Evolutionary conservation across 225 moss, liverwort and hornwort genomes (phyloP).

Genomic region (Polytrichum commune): DNA sequence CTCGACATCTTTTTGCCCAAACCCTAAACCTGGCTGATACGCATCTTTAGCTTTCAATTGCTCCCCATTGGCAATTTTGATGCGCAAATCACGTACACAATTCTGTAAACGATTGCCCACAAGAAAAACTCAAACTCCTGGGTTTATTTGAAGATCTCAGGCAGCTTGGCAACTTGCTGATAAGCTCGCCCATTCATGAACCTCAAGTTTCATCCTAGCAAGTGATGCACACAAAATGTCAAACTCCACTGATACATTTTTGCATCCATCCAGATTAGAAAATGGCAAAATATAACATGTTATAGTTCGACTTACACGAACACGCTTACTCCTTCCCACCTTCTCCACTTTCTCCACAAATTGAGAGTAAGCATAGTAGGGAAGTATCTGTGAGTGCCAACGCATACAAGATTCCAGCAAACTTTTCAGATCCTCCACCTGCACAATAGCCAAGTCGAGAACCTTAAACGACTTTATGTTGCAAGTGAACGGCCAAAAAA

Average conservation of each 20-base stretch:
- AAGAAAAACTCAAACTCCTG: background rate
- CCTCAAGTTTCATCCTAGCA: no score
- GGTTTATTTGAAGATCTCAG: no score
- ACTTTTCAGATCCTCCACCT: slow-evolving; percentile 76
- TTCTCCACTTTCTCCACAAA: slow-evolving; percentile 94
- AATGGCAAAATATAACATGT: background rate
- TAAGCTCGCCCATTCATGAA: no score
- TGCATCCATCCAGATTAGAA: background rate
- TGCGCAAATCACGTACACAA: slow-evolving; percentile 67
- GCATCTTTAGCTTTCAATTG: slow-evolving; percentile 5
- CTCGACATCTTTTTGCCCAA: background rate
- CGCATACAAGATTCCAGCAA: slow-evolving; percentile 78
- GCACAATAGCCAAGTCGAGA: slow-evolving; percentile 1
- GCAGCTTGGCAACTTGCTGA: no score
- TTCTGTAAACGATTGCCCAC: slow-evolving; percentile 33
- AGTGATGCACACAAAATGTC: no score
- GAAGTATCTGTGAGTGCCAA: slow-evolving; percentile 78
- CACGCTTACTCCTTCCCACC: slow-evolving; percentile 63
- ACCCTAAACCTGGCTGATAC: no score
- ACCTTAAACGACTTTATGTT: background rate
- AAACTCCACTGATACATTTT: no score
- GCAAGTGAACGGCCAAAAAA: no score
- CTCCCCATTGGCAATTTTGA: slow-evolving; percentile 48
- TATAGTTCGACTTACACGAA: slow-evolving; percentile 46
- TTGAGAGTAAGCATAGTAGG: slow-evolving; percentile 85